Base-by-base conservation (phyloP, 2,329 filamentous ascomycete genomes). In the Pseudodiploospora longispora region DNA sequence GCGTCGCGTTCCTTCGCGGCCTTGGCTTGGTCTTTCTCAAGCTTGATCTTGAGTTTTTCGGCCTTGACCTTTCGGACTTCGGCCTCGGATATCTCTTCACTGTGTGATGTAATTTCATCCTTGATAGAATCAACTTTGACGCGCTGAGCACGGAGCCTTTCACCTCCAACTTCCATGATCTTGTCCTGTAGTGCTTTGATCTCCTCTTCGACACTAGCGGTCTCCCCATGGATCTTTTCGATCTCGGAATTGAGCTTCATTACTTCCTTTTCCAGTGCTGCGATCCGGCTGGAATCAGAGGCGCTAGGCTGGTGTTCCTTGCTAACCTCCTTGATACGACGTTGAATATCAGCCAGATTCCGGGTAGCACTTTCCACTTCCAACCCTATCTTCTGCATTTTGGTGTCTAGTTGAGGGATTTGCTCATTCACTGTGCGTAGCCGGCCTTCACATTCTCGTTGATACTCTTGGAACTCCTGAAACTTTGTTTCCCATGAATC, bases 141-240 rank as follows among this genome's bases (percentile, higher is more conserved):
- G 55, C 93, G 90, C 61, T 98, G 91, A 12, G 83, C 79, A 44
- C 93, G 83, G 12, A 98, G 80, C 66, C 87, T 89, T 57, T 97
- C 89, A 65, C 93, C 93, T 59, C 93, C 93, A 50, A 95, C 84
- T 64, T 96, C 85, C 93, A 98, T 97, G 58, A 98, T 98, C 72
- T 90, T 95, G 74, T 93, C 84, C 61, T 98, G 91, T 1, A 98
- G 73, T 19, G 76, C 76, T 66, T 95, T 91, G 66, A 98, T 97
- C 64, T 97, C 93, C 28, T 83, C 82, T 61, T 98, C 93, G 6
- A 95, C 82, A 38, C 83, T 93, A 2, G 86, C 80, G n/a, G 86
- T 96, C 65, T 97, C 88, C 7, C 78, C 74, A 49, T 82, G 87
- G 7, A 98, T 75, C 56, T 84, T 85, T 47, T 85, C 79, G 8